Base-by-base conservation (phyloP, 371 early-diverging fungal species). In the Smittium culicis region DNA sequence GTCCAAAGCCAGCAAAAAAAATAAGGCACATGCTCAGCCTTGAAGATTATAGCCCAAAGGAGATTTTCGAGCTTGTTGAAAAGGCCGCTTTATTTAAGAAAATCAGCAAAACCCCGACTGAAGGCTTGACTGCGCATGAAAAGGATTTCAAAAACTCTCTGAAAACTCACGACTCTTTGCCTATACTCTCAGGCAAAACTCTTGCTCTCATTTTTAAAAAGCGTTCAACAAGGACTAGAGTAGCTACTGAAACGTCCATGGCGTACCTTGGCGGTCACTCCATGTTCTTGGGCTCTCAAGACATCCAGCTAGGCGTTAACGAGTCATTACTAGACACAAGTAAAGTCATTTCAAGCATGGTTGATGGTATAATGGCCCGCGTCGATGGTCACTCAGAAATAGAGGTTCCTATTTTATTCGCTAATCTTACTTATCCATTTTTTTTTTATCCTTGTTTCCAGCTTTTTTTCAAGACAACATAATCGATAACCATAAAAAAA, bases 231-330 rank as follows among this genome's bases (percentile, higher is more conserved):
- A 90, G 98, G 66, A 97, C 98, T 14, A 85, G 98, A 62, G 92
- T 97, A 31, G 93, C 94, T 20, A 87, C 93, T 35, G 96, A 97
- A 73, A 83, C 93, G n/a, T 89, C 92, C 1, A 85, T 91, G 69
- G 83, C 89, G 0, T 87, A 88, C 74, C 83, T 91, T 62, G 98
- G 96, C 66, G 96, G 95, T 1, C 90, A 90, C 71, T 85, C 94
- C 31, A 85, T 97, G 86, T 96, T 94, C 74, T 81, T 97, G 71
- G 91, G 92, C 57, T 77, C 86, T 34, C 86, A 92, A 59, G 98
- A 96, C 73, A 94, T 96, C 73, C 98, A 97, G 71, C 73, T 96
- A 58, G 93, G 92, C 32, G 88, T 89, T 59, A 96, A 94, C 69
- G 98, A 97, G 74, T 86, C 91, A 0, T 74, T 92, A 71, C 71